Percentiles rank a stretch among this genome's conserved stretches.
phyloP scores from a whole-genome alignment of 192 early-diverging fungal species.

The Coemansia sp. region DNA sequence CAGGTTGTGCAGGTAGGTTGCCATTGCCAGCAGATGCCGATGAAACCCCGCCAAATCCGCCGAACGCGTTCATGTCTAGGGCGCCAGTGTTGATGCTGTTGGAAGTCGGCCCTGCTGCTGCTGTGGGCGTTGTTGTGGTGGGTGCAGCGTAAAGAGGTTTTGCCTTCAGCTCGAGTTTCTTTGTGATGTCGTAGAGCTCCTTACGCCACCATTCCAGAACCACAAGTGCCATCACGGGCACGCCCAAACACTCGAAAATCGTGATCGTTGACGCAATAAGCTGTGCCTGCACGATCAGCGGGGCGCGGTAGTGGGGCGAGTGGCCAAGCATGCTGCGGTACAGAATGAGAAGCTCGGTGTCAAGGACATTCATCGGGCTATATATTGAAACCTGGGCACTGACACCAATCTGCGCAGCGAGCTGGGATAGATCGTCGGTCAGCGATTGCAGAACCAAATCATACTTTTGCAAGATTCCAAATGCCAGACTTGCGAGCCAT shows the following conservation, averaged over 20 bases:
- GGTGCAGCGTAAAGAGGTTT: neutral
- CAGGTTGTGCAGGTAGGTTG: neutral
- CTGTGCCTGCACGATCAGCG: constrained; percentile 43
- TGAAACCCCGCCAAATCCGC: constrained; percentile 28
- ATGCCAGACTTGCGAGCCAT: constrained; percentile 53
- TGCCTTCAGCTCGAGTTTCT: neutral
- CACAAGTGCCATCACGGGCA: constrained; percentile 54
- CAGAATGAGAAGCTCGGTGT: constrained; percentile 52
- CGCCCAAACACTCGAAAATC: constrained; percentile 55
- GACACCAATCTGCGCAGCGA: constrained; percentile 38
- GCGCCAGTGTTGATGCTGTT: constrained; percentile 15
- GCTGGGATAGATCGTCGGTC: constrained; percentile 34
- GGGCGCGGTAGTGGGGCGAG: constrained; percentile 46
- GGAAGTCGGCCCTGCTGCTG: neutral
- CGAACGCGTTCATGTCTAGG: constrained; percentile 38
- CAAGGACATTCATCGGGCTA: constrained; percentile 43
- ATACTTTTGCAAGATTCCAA: constrained; percentile 43
- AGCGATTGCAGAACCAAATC: constrained; percentile 46
- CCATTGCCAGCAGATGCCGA: constrained; percentile 4
- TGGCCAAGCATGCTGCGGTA: constrained; percentile 50
- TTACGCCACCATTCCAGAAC: constrained; percentile 56
- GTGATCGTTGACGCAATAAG: constrained; percentile 56
- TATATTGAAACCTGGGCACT: constrained; percentile 24
- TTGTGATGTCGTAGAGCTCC: constrained; percentile 38
- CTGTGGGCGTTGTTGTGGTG: neutral